These are phyloP conservation scores for Plantago coronopus DNA, from an alignment of 305 asterid genomes.

Conservation along the genomic window DNA sequence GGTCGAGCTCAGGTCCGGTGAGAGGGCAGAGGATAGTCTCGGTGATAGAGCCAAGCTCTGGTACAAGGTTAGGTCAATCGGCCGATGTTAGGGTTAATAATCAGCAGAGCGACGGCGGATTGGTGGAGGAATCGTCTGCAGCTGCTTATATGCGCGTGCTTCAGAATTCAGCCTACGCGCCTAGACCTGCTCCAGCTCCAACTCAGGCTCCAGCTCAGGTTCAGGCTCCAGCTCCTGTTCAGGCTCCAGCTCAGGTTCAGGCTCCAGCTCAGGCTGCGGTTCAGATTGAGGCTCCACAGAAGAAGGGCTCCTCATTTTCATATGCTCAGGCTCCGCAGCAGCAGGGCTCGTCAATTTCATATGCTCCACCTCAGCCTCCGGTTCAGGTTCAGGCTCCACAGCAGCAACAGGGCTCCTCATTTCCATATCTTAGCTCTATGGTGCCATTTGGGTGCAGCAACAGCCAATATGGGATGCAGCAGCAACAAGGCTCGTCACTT, in stretches of 20 bases:
- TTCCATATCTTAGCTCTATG: conserved; percentile 60
- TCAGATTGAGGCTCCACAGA: too few relatives aligned
- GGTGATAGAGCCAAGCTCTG: too few relatives aligned
- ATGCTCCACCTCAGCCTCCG: conserved; percentile 29
- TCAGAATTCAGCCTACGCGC: conserved; percentile 38
- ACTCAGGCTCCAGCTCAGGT: conserved; percentile 25
- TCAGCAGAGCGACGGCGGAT: too few relatives aligned
- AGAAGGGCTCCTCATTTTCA: too few relatives aligned
- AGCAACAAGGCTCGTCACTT: conserved; percentile 32
- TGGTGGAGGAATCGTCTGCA: conserved; percentile 42
- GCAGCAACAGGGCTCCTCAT: conserved; percentile 35
- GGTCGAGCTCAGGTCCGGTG: too few relatives aligned
- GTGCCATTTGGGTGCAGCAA: conserved; percentile 77
- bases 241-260: too few relatives aligned
- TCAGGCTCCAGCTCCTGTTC: conserved; percentile 18
- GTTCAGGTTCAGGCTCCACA: not conserved
- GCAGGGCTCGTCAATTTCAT: too few relatives aligned
- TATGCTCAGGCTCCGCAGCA: conserved; percentile 21
- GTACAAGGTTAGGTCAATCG: not conserved
- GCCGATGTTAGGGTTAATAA: not conserved
- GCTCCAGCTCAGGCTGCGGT: not conserved
- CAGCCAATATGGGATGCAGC: conserved; percentile 47
- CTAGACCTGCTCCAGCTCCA: not conserved
- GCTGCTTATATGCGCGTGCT: conserved; percentile 73
- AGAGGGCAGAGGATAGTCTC: too few relatives aligned